Percentiles rank a stretch among this genome's conserved stretches.
Evolutionary conservation across 2,329 filamentous ascomycete species (phyloP).

Genomic region (Clonostachys chloroleuca): DNA sequence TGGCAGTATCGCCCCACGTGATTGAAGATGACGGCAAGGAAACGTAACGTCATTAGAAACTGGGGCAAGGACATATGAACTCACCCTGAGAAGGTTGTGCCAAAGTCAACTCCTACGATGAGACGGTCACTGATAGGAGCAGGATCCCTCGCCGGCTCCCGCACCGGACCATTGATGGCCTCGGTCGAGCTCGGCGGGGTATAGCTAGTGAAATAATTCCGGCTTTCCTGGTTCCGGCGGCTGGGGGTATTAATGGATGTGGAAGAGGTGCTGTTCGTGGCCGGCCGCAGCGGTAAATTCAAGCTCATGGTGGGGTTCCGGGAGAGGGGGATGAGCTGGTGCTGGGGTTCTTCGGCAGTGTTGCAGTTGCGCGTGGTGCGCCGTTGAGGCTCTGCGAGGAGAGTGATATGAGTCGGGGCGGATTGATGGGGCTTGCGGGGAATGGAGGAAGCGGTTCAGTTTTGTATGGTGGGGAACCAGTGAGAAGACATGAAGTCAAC

Average conservation of each 20-base stretch:
- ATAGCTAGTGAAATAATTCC: constrained; percentile 52
- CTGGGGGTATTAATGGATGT: constrained; percentile 18
- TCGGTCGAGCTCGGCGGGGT: constrained; percentile 53
- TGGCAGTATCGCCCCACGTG: neutral
- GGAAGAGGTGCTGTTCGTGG: constrained; percentile 12
- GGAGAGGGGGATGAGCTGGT: too few relatives aligned
- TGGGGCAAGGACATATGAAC: constrained; percentile 16
- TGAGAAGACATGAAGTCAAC: too few relatives aligned
- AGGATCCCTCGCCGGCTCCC: constrained; percentile 49
- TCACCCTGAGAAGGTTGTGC: constrained; percentile 78
- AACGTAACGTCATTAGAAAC: neutral
- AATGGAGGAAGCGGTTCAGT: too few relatives aligned
- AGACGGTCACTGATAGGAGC: constrained; percentile 55
- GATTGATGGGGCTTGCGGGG: too few relatives aligned
- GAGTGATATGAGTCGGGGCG: too few relatives aligned
- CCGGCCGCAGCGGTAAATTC: constrained; percentile 44
- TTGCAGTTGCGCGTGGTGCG: too few relatives aligned
- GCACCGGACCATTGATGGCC: constrained; percentile 57
- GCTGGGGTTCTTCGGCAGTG: too few relatives aligned
- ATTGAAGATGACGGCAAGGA: neutral
- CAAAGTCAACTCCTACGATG: constrained; percentile 78
- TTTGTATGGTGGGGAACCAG: too few relatives aligned
- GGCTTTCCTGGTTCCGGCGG: constrained; percentile 48
- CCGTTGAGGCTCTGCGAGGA: too few relatives aligned
- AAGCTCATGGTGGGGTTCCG: constrained; percentile 35